Percentiles rank a stretch among this genome's conserved stretches.
Conservation (phyloP, 2,329 filamentous ascomycete genomes). For the Ceratocystis colombiana region DNA sequence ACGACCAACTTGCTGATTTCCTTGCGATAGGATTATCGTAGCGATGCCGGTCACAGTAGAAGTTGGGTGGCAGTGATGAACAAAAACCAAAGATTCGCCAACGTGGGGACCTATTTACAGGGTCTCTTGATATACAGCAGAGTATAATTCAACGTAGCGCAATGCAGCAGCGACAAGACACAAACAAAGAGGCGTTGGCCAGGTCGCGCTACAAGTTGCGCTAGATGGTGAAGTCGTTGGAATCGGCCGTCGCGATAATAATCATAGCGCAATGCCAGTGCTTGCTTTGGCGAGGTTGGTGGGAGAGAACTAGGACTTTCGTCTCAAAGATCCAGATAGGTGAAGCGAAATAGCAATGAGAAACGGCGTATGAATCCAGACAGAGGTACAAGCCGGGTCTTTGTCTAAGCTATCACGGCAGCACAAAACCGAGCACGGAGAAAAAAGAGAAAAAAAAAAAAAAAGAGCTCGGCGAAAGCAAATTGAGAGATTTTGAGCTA, state of each 20-base stretch:
- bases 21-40: neutral
- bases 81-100: neutral
- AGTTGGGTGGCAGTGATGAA: neutral
- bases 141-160: neutral
- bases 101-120: neutral
- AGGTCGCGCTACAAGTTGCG: neutral
- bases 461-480: neutral
- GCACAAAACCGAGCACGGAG: neutral
- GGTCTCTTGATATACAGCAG: neutral
- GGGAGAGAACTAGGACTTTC: neutral
- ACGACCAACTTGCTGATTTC: neutral
- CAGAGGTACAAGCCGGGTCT: neutral
- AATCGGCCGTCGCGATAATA: neutral
- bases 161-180: neutral
- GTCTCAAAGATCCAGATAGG: neutral
- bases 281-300: neutral
- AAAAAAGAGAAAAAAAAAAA: neutral
- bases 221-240: neutral
- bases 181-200: neutral
- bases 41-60: neutral
- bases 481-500: neutral
- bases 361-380: neutral
- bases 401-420: neutral
- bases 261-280: neutral
- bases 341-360: neutral